Evolutionary conservation across 2,329 filamentous ascomycete genomes (phyloP).

Genomic region (Venturia pyrina): DNA sequence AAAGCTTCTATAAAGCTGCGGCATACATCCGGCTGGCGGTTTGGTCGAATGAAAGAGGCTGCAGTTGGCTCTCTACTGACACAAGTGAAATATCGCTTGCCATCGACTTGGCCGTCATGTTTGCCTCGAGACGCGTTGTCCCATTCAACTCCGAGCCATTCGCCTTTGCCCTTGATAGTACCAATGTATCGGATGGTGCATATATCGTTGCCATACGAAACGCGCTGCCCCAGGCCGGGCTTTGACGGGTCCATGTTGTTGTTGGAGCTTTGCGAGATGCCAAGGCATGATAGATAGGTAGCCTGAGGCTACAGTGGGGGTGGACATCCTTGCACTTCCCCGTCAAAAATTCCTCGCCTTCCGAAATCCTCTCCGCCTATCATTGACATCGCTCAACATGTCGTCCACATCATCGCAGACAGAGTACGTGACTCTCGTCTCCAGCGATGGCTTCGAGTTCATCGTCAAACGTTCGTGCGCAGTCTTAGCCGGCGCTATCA

Average conservation of each 20-base stretch:
- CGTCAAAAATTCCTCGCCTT: no score
- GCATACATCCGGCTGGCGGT: conserved; percentile 55
- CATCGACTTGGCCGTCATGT: conserved; percentile 76
- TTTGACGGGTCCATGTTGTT: not conserved
- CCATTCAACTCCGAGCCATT: conserved; percentile 96
- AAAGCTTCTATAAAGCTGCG: conserved; percentile 72
- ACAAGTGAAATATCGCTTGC: conserved; percentile 76
- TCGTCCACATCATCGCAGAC: conserved; percentile 22
- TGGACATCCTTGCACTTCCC: no score
- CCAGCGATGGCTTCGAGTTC: conserved; percentile 67
- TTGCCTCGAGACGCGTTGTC: conserved; percentile 80
- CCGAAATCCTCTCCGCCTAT: not conserved
- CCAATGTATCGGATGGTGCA: conserved; percentile 85
- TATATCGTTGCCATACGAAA: conserved; percentile 65
- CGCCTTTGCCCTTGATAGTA: conserved; percentile 61
- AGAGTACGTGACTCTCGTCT: conserved; percentile 70
- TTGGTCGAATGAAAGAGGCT: conserved; percentile 79
- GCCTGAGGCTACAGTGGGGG: no score
- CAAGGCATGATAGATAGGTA: no score
- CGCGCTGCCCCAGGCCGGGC: conserved; percentile 54
- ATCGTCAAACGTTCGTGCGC: conserved; percentile 63
- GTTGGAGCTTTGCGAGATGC: no score
- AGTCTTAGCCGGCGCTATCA: conserved; percentile 60
- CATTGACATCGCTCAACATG: not conserved
- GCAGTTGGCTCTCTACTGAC: conserved; percentile 55